Percentiles rank a stretch among this genome's conserved stretches.
phyloP scores from a whole-genome alignment of 2,329 filamentous ascomycete species.

The Pyrenophora graminea region DNA sequence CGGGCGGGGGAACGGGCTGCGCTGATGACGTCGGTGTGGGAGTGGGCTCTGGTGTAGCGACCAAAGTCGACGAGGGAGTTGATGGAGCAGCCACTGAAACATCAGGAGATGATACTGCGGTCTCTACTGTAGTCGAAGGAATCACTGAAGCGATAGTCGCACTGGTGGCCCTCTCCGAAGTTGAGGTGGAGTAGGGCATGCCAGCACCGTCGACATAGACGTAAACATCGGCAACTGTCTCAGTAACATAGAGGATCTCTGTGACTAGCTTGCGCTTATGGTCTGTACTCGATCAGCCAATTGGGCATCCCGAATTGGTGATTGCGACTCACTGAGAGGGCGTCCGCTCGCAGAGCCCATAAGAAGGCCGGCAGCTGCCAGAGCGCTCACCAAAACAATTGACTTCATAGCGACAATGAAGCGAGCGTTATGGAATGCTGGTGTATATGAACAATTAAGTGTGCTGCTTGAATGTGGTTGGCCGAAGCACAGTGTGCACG shows the following conservation, averaged over 20 bases:
- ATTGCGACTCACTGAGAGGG: slow-evolving; percentile 41
- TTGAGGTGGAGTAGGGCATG: slow-evolving; percentile 32
- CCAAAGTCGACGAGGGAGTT: background rate
- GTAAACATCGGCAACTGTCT: slow-evolving; percentile 34
- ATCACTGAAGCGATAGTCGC: slow-evolving; percentile 3
- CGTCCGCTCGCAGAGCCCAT: slow-evolving; percentile 52
- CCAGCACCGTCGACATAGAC: slow-evolving; percentile 42
- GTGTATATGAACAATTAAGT: slow-evolving; percentile 24
- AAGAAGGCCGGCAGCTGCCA: slow-evolving; percentile 40
- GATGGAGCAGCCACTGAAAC: slow-evolving; percentile 7
- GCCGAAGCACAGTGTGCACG: slow-evolving; percentile 1
- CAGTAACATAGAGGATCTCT: slow-evolving; percentile 38
- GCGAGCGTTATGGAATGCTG: slow-evolving; percentile 39
- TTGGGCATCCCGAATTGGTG: background rate
- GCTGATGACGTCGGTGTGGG: slow-evolving; percentile 2
- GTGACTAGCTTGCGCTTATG: slow-evolving; percentile 40
- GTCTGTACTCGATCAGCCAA: slow-evolving; percentile 25
- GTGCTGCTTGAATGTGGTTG: slow-evolving; percentile 17
- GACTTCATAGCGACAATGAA: slow-evolving; percentile 52
- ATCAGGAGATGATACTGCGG: background rate
- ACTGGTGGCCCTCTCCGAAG: slow-evolving; percentile 12
- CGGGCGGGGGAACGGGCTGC: slow-evolving; percentile 6
- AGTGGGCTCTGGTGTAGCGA: slow-evolving; percentile 6
- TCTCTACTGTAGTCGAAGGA: background rate
- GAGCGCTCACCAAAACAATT: slow-evolving; percentile 43